Evolutionary conservation across 140 eudicot genomes (phyloP).

Genomic region (Bidens hawaiensis): DNA sequence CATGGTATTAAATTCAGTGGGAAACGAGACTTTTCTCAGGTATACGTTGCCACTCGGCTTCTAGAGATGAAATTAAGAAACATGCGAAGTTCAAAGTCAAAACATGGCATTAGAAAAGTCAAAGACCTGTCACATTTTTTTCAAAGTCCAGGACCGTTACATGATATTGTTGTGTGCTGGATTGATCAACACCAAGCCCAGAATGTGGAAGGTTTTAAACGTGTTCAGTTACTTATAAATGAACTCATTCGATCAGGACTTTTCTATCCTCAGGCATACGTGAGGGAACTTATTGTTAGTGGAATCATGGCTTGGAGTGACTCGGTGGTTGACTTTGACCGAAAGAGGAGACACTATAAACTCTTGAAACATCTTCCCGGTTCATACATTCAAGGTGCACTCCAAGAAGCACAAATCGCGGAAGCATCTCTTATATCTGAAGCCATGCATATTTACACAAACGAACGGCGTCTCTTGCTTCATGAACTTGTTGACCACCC

Average conservation of each 20-base stretch:
- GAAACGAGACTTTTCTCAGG: conserved; percentile 67
- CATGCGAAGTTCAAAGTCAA: conserved; percentile 32
- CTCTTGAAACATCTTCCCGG: conserved; percentile 79
- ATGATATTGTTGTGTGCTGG: conserved; percentile 94
- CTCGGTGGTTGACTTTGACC: conserved; percentile 43
- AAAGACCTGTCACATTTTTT: conserved; percentile 49
- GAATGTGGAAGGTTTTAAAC: conserved; percentile 74
- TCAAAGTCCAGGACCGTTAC: conserved; percentile 84
- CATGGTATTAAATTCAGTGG: conserved; percentile 73
- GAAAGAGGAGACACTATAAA: conserved; percentile 63
- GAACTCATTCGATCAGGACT: conserved; percentile 75
- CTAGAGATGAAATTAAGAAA: conserved; percentile 54
- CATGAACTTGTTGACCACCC: conserved; percentile 40
- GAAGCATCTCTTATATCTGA: conserved; percentile 44
- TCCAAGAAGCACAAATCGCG: conserved; percentile 65
- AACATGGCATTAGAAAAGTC: conserved; percentile 28
- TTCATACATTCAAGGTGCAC: conserved; percentile 50
- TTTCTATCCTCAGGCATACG: conserved; percentile 84
- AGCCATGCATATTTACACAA: conserved; percentile 73
- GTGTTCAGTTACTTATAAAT: conserved; percentile 67
- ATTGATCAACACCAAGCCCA: conserved; percentile 89
- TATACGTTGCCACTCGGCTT: conserved; percentile 72
- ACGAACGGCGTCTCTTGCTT: conserved; percentile 80
- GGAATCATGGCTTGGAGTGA: conserved; percentile 73
- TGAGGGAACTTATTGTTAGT: conserved; percentile 85